A percentile compares a stretch with the other conserved stretches of the same genome.
Evolutionary conservation across 495 filamentous ascomycete species (phyloP).

Genomic region (Articulospora tetracladia): DNA sequence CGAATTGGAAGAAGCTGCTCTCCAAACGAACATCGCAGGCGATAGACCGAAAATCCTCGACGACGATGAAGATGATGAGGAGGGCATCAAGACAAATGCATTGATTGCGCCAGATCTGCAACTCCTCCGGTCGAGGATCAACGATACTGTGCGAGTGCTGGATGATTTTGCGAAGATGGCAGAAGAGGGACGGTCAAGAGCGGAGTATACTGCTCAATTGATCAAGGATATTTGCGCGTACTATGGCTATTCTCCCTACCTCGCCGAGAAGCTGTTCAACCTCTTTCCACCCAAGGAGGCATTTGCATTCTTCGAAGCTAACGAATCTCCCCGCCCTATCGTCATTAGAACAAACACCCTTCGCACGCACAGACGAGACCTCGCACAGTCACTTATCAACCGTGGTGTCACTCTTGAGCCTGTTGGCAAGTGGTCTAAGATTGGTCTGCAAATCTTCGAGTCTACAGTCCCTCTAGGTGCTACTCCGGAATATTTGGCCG

Average conservation of each 20-base stretch:
- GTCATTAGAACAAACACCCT: slow-evolving; percentile 92
- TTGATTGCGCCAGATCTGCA: slow-evolving; percentile 83
- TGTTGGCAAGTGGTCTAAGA: slow-evolving; percentile 97
- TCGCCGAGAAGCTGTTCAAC: slow-evolving; percentile 83
- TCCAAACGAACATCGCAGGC: slow-evolving; percentile 94
- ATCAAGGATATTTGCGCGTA: slow-evolving; percentile 91
- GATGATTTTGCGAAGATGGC: slow-evolving; percentile 79
- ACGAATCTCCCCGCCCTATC: slow-evolving; percentile 86
- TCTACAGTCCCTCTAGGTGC: slow-evolving; percentile 92
- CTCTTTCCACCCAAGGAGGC: slow-evolving; percentile 93
- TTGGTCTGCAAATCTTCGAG: slow-evolving; percentile 95
- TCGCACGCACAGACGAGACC: slow-evolving; percentile 83
- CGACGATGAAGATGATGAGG: slow-evolving; percentile 45
- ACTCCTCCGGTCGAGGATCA: slow-evolving; percentile 84
- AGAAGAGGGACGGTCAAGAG: slow-evolving; percentile 72
- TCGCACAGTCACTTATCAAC: slow-evolving; percentile 94
- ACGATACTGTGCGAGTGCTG: slow-evolving; percentile 86
- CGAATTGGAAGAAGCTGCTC: slow-evolving; percentile 77
- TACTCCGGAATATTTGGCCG: slow-evolving; percentile 94
- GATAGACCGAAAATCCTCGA: slow-evolving; percentile 72
- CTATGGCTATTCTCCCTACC: slow-evolving; percentile 81
- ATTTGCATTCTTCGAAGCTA: slow-evolving; percentile 97
- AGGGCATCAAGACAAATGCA: slow-evolving; percentile 40
- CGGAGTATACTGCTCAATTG: slow-evolving; percentile 82
- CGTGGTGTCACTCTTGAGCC: slow-evolving; percentile 94